Percentiles rank a stretch among this genome's conserved stretches.
These are phyloP conservation scores for Aspergillus flavus DNA, from an alignment of 2,329 filamentous ascomycete species.

Conservation along the genomic window DNA sequence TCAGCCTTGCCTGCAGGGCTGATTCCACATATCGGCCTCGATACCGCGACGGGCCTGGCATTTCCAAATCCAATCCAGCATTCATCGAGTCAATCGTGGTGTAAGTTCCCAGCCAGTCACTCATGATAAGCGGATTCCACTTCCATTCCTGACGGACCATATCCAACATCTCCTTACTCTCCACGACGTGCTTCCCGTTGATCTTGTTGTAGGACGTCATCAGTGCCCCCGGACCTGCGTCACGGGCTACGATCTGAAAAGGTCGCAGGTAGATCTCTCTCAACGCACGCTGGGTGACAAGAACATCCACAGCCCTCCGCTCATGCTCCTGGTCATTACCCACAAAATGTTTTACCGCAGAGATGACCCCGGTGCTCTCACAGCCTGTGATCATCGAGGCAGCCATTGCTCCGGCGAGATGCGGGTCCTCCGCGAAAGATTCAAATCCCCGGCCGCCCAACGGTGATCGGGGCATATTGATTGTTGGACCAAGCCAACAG, in stretches of 20 bases:
- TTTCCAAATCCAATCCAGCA: conserved; percentile 31
- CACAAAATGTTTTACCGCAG: conserved; percentile 67
- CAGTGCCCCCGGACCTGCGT: conserved; percentile 54
- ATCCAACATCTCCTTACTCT: conserved; percentile 30
- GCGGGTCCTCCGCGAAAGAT: conserved; percentile 30
- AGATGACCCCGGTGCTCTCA: conserved; percentile 69
- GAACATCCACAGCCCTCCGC: conserved; percentile 32
- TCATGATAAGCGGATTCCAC: conserved; percentile 38
- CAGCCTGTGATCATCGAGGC: conserved; percentile 58
- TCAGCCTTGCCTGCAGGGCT: conserved; percentile 30
- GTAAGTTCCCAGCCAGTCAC: conserved; percentile 33
- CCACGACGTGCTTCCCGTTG: conserved; percentile 47
- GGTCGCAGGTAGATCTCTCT: conserved; percentile 62
- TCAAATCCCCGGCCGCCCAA: conserved; percentile 32
- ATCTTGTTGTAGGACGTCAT: conserved; percentile 58
- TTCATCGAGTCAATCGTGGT: conserved; percentile 22
- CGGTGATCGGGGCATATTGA: conserved; percentile 64
- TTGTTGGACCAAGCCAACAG: conserved; percentile 62
- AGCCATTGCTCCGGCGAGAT: conserved; percentile 26
- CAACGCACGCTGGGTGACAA: conserved; percentile 50
- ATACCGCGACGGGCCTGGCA: conserved; percentile 25
- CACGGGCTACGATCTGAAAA: conserved; percentile 58
- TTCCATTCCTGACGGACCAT: conserved; percentile 38
- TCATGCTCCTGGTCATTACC: conserved; percentile 39
- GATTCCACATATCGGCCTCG: conserved; percentile 39